These are phyloP conservation scores for Parastagonospora nodorum DNA, from an alignment of 2,329 filamentous ascomycete genomes.

Conservation along the genomic window DNA sequence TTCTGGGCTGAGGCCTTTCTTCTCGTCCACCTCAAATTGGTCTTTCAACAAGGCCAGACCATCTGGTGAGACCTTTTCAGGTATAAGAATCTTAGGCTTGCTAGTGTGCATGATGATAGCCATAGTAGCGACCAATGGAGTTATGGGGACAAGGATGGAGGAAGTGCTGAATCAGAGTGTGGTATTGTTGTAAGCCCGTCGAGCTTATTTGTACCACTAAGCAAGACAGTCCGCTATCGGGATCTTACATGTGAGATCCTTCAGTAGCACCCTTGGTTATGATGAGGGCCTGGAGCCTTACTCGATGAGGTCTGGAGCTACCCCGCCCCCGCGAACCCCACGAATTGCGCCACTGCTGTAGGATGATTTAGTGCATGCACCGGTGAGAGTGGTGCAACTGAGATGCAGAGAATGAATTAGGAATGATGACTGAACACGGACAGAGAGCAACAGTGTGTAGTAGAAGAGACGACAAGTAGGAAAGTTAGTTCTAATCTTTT, in stretches of 20 bases:
- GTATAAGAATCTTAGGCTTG: constrained; percentile 67
- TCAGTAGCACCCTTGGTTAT: constrained; percentile 31
- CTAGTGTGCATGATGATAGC: constrained; percentile 31
- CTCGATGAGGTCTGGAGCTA: constrained; percentile 22
- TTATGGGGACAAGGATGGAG: too few species aligned
- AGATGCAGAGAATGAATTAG: too few species aligned
- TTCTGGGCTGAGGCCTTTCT: constrained; percentile 64
- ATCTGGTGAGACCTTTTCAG: constrained; percentile 81
- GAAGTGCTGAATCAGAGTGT: neutral
- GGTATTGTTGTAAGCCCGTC: neutral
- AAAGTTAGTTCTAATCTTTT: too few species aligned
- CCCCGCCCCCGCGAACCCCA: constrained; percentile 44
- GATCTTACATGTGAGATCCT: constrained; percentile 15
- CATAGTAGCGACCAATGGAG: constrained; percentile 22
- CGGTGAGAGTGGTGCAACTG: too few species aligned
- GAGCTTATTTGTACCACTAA: constrained; percentile 13
- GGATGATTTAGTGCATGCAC: neutral
- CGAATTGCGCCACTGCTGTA: constrained; percentile 24
- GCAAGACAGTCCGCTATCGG: constrained; percentile 35
- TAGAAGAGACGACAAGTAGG: too few species aligned
- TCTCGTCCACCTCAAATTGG: constrained; percentile 72
- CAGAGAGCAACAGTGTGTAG: too few species aligned
- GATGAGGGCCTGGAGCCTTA: constrained; percentile 14
- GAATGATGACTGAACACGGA: too few species aligned
- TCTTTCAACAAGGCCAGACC: constrained; percentile 71